Base-by-base conservation (phyloP, 2,329 filamentous ascomycete species). In the Trichoderma atrobrunneum region DNA sequence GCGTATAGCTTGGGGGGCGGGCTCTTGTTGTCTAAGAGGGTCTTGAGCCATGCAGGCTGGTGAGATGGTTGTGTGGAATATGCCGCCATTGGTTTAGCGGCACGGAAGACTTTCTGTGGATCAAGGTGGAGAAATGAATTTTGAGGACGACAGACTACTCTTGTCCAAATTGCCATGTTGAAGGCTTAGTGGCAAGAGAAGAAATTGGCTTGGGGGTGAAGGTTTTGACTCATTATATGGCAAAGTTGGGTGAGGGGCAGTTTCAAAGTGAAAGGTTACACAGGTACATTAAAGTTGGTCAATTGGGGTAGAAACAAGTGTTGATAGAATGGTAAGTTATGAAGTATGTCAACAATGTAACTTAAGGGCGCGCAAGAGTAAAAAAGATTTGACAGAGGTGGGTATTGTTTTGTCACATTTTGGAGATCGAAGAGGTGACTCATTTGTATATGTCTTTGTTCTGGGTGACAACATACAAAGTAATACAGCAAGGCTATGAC, bases 1-100 rank as follows among this genome's bases (percentile, higher is more conserved):
- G 81, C 79, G 69, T 80, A 84, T 3, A 84, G 74, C n/a, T 75
- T 82, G 11, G 80, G 80, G 0, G 81, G 75, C 6, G 78, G 75
- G 5, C 48, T 64, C 3, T 57, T 59, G 62, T 80, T 76, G 28
- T 72, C 70, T 26, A 82, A 72, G n/a, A 81, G 65, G 11, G 76
- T 64, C 32, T 75, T 73, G 12, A 84, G 79, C 82, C 82, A 84
- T n/a, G 75, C 69, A 1, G 80, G 80, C 12, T 73, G 75, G 61
- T 36, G 76, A 76, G 76, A 76, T 76, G 51, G 24, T 5, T 36
- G 36, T 57, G 32, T 64, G 2, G 71, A 72, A 18, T 57, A 72
- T 11, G 64, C 57, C 32, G 63, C 34, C 63, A 67, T 68, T 3
- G 39, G 43, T 7, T 28, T 57, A 12, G 24, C 16, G n/a, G 16